Percentiles rank a stretch among this genome's conserved stretches.
Evolutionary conservation across 2,329 filamentous ascomycete genomes (phyloP).

Genomic region (Corinectria fuckeliana): DNA sequence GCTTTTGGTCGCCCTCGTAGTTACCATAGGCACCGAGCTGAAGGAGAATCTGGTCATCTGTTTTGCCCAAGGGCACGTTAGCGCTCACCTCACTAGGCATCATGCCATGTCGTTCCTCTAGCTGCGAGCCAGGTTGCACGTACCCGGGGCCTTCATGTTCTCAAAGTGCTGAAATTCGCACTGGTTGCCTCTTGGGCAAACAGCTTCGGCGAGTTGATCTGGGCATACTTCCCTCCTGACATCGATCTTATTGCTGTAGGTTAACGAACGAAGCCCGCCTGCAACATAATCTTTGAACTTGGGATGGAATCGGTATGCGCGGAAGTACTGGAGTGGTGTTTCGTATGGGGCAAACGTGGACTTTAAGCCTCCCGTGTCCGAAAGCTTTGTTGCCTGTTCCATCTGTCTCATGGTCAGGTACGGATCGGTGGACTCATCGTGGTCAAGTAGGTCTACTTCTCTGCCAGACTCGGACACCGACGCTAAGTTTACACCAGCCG

Average conservation of each 20-base stretch:
- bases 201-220: slow-evolving; percentile 71
- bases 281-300: slow-evolving; percentile 71
- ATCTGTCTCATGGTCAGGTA: slow-evolving; percentile 33
- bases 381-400: slow-evolving; percentile 11
- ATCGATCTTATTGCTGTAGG: slow-evolving; percentile 92
- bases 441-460: slow-evolving; percentile 52
- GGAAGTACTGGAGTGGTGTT: slow-evolving; percentile 83
- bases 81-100: slow-evolving; percentile 49
- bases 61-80: slow-evolving; percentile 50
- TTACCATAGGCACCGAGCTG: slow-evolving; percentile 72
- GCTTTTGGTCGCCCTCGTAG: slow-evolving; percentile 65
- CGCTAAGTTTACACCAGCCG: slow-evolving; percentile 32
- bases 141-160: slow-evolving; percentile 48
- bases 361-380: slow-evolving; percentile 8
- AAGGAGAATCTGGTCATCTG: slow-evolving; percentile 77
- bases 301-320: slow-evolving; percentile 89
- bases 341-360: slow-evolving; percentile 68
- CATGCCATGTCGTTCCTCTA: slow-evolving; percentile 25
- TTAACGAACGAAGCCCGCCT: slow-evolving; percentile 85
- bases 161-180: slow-evolving; percentile 83
- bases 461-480: slow-evolving; percentile 38
- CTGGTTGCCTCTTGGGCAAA: slow-evolving; percentile 72
- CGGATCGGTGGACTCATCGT: slow-evolving; percentile 11
- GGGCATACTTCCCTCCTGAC: slow-evolving; percentile 76
- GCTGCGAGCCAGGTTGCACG: slow-evolving; percentile 34